Evolutionary conservation across 257 asterid genomes (phyloP), one percentile per base, ranked within the genome.

Genomic region (Solanum peruvianum): DNA sequence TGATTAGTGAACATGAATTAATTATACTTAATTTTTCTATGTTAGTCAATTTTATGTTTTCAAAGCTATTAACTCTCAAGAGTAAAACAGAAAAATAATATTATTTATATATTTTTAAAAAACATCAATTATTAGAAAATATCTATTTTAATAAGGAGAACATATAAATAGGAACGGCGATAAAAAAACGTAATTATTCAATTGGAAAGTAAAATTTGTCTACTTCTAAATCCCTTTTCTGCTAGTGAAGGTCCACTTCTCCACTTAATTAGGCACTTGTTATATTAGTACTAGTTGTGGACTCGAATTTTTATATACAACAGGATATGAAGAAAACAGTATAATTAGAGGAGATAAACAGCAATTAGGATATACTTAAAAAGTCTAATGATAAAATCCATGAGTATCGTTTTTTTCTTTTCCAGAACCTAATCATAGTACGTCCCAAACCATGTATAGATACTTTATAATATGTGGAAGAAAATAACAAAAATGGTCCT

Each of bases 141-240:
- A 52, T 52, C 0, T 52, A 52, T 16, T 52, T 52, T 52, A 52
- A 52, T 16, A 52, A 52, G 10, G 1, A 52, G 9, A 4, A 52
- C 18, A 52, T 6, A 16, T 52, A 52, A 52, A 52, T 52, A 16
- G 10, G 3, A 18, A 52, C 1, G 27, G 27, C 1, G 27, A 27
- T 27, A 27, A 44, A 15, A 3, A 10, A 77, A 35, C 15, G 23
- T 25, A 78, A 47, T 27, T 47, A 64, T 29, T 47, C 42, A 49
- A n/a, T 49, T 80, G 44, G 23, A 80, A 80, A 47, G 85, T 47
- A 29, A 80, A 31, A 8, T 47, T 80, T 80, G 67, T 47, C 85
- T 80, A 47, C 29, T 80, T 80, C 11, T 11, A 27, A 44, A 47
- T 47, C 66, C 15, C 10, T 47, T 15, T 45, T 47, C 12, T 80